Percentiles rank a stretch among this genome's conserved stretches.
These are phyloP conservation scores for Starmerella bombicola DNA, from an alignment of 805 yeast genomes.

Conservation along the genomic window DNA sequence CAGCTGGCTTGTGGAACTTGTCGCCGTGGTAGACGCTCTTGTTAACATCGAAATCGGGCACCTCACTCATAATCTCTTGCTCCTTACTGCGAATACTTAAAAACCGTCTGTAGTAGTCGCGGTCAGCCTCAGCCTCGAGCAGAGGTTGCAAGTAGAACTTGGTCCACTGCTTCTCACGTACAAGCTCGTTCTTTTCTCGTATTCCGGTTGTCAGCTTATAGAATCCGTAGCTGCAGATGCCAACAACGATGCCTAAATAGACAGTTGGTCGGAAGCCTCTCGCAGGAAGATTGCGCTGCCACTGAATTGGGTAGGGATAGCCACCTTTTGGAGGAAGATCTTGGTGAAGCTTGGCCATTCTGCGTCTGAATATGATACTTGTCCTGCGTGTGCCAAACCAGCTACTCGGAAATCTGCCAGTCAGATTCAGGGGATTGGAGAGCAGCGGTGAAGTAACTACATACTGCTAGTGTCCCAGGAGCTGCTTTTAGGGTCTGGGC, in stretches of 20 bases:
- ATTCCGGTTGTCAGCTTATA: slow-evolving; percentile 53
- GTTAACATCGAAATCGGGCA: slow-evolving; percentile 50
- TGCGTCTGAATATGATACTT: too few species aligned
- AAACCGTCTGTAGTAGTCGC: slow-evolving; percentile 62
- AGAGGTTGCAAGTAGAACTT: slow-evolving; percentile 61
- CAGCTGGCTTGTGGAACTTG: slow-evolving; percentile 31
- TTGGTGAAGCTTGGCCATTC: slow-evolving; percentile 33
- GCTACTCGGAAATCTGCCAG: too few species aligned
- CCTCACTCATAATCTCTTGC: slow-evolving; percentile 50
- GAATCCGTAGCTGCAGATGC: slow-evolving; percentile 59
- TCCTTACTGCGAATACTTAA: slow-evolving; percentile 56
- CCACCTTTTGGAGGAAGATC: slow-evolving; percentile 83
- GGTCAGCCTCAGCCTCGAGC: slow-evolving; percentile 69
- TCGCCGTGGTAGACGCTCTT: slow-evolving; percentile 37
- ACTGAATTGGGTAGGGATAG: slow-evolving; percentile 64
- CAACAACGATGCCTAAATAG: slow-evolving; percentile 53
- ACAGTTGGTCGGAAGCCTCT: slow-evolving; percentile 72
- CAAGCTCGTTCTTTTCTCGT: slow-evolving; percentile 57
- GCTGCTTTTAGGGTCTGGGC: too few species aligned
- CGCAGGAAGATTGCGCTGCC: slow-evolving; percentile 77
- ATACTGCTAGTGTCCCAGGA: too few species aligned
- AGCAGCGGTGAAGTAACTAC: too few species aligned
- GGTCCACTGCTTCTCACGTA: slow-evolving; percentile 68
- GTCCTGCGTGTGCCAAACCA: too few species aligned
- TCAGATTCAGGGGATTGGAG: too few species aligned